Percentiles rank a stretch among this genome's conserved stretches.
phyloP scores from a whole-genome alignment of 192 early-diverging fungal genomes.

The Umbelopsis sp. region DNA sequence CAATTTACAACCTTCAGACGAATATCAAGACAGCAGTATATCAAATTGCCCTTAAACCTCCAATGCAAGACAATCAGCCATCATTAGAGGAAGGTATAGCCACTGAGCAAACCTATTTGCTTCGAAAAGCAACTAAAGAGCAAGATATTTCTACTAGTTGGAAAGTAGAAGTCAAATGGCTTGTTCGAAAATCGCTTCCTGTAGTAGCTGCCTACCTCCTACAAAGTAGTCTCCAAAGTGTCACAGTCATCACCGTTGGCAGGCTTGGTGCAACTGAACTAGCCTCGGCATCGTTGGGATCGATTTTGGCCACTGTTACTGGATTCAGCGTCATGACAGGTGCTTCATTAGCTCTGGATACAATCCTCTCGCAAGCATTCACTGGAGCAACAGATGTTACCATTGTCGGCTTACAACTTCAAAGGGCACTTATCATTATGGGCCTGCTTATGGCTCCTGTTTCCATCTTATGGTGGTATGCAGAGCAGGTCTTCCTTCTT shows the following conservation, averaged over 20 bases:
- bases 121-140: background rate
- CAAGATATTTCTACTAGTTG: background rate
- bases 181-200: conserved; percentile 47
- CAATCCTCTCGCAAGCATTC: conserved; percentile 73
- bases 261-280: conserved; percentile 63
- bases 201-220: conserved; percentile 63
- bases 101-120: background rate
- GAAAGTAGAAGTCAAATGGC: conserved; percentile 28
- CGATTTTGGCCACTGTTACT: conserved; percentile 71
- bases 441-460: conserved; percentile 67
- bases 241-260: conserved; percentile 69
- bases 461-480: conserved; percentile 61
- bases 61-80: background rate
- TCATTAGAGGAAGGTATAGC: background rate
- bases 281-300: conserved; percentile 67
- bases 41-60: background rate
- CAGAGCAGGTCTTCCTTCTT: conserved; percentile 71
- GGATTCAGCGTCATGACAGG: conserved; percentile 69
- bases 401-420: conserved; percentile 72
- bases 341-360: conserved; percentile 70
- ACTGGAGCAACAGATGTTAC: conserved; percentile 61
- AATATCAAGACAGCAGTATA: background rate
- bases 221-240: conserved; percentile 64
- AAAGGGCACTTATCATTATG: conserved; percentile 81
- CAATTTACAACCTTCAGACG: background rate